Base-by-base conservation (phyloP, 345 rosid species). In the Gossypium rotundifolium region DNA sequence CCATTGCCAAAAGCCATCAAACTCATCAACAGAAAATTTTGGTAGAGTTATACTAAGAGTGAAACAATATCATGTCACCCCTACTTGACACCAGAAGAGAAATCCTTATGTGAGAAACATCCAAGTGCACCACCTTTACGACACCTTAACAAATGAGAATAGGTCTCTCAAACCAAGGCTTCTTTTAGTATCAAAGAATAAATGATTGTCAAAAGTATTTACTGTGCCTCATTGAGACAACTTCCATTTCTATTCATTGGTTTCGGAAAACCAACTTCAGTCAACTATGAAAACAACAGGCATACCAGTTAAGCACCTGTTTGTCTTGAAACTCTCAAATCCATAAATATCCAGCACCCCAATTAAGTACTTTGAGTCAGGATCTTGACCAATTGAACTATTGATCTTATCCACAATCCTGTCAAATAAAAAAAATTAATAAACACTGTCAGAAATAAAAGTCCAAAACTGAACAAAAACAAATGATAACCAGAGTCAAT, bases 311-410 rank as follows among this genome's bases (percentile, higher is more conserved):
- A 89, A 87, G 95, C 93, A 95, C 99, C 99, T 95, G 92, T 95
- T 95, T 84, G 97, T 93, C 91, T 95, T 91, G 94, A 95, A 95
- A 90, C 98, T 95, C 89, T 95, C 99, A 80, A 95, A 95, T 77
- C 99, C 99, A 86, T 95, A 95, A 53, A 95, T 95, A 90, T 95
- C 99, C 79, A 95, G 89, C 78, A 95, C 99, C 20, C 98, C 99
- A 62, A 95, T 95, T 74, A 95, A 85, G 84, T 71, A 87, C 86
- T 90, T 93, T 27, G 98, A 93, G 11, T 90, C 81, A 77, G 94
- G 94, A 80, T 95, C 99, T 84, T 95, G 99, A 77, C 99, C 99
- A 75, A 95, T 95, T 57, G 97, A 90, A 81, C 78, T 88, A 61
- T 95, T 95, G 70, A 95, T 95, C 79, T 87, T 95, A 78, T 93